Percentiles rank a stretch among this genome's conserved stretches.
phyloP scores from a whole-genome alignment of 805 yeast genomes.

The Tetrapisispora nanseiensis region DNA sequence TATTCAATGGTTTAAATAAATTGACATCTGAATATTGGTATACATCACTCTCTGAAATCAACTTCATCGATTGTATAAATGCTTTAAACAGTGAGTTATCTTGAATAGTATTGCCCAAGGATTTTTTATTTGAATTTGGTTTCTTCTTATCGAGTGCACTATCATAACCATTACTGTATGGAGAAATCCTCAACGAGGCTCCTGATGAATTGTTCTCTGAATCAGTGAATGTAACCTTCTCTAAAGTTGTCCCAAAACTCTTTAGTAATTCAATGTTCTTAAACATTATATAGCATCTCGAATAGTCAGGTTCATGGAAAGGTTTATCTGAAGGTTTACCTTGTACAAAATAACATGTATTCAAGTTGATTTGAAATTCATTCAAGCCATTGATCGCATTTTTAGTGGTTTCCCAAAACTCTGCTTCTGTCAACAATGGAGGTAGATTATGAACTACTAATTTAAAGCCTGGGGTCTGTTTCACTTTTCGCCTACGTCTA shows the following conservation, averaged over 20 bases:
- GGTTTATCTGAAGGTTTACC: slow-evolving; percentile 20
- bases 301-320: slow-evolving; percentile 32
- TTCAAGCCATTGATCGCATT: slow-evolving; percentile 12
- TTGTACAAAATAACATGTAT: slow-evolving; percentile 27
- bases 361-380: slow-evolving; percentile 19
- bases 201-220: slow-evolving; percentile 19
- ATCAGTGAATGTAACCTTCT: slow-evolving; percentile 26
- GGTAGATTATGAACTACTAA: slow-evolving; percentile 37
- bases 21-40: slow-evolving; percentile 21
- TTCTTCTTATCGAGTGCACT: neutral
- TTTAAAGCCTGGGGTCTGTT: slow-evolving; percentile 8
- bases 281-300: slow-evolving; percentile 37
- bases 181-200: slow-evolving; percentile 14
- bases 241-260: slow-evolving; percentile 26
- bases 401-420: slow-evolving; percentile 25
- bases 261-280: slow-evolving; percentile 22
- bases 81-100: slow-evolving; percentile 25
- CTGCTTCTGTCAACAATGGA: slow-evolving; percentile 31
- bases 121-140: slow-evolving; percentile 7
- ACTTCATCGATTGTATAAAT: slow-evolving; percentile 24
- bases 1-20: slow-evolving; percentile 21
- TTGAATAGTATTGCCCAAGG: slow-evolving; percentile 25
- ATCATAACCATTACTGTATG: slow-evolving; percentile 13
- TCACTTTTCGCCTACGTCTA: neutral
- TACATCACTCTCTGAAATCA: slow-evolving; percentile 13